These are phyloP conservation scores for Candida piceae DNA, from an alignment of 805 yeast genomes.

Conservation along the genomic window DNA sequence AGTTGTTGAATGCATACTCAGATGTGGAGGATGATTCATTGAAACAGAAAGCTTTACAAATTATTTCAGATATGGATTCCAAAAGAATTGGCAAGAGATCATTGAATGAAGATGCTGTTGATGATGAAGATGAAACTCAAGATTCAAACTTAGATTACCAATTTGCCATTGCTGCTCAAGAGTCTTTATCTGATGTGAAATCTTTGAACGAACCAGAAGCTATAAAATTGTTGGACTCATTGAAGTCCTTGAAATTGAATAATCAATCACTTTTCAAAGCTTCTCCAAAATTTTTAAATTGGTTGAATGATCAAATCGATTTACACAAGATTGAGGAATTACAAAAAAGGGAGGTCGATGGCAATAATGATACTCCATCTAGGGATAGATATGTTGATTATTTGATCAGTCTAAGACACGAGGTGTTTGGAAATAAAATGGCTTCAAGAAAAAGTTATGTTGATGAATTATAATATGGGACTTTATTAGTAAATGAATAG, in stretches of 20 bases:
- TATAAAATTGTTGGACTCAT: conserved; percentile 36
- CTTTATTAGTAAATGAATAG: not conserved
- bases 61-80: conserved; percentile 39
- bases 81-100: conserved; percentile 6
- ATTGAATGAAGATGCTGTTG: conserved; percentile 3
- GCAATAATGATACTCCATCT: conserved; percentile 18
- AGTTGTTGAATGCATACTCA: conserved; percentile 22
- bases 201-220: conserved; percentile 34
- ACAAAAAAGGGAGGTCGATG: conserved; percentile 21
- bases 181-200: conserved; percentile 24
- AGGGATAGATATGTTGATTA: conserved; percentile 23
- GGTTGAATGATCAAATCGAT: conserved; percentile 53
- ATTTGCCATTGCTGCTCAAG: conserved; percentile 36
- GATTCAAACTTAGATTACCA: conserved; percentile 22
- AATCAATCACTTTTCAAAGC: conserved; percentile 30
- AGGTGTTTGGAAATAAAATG: conserved; percentile 71
- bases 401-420: conserved; percentile 42
- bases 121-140: conserved; percentile 5
- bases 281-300: conserved; percentile 45
- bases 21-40: conserved; percentile 18
- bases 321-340: conserved; percentile 3
- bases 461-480: conserved; percentile 38
- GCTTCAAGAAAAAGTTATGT: conserved; percentile 58
- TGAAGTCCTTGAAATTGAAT: conserved; percentile 30
- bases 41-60: conserved; percentile 37